phyloP scores from a whole-genome alignment of 2,329 filamentous ascomycete genomes.

The Pestalotiopsis sp. region DNA sequence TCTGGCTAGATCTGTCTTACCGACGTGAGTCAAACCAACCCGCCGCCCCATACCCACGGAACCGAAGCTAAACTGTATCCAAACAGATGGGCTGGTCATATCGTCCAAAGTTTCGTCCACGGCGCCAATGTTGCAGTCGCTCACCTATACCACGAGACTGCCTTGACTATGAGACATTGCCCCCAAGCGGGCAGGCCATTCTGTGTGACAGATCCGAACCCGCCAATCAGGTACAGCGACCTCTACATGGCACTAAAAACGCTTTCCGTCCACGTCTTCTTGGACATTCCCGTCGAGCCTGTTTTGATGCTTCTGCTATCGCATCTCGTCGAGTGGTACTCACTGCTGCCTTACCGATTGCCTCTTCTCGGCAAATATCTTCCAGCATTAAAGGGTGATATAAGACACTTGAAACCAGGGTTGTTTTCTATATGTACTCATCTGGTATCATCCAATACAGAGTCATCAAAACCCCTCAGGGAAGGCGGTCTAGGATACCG shows the following conservation, averaged over 20 bases:
- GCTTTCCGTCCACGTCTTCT: slow-evolving; percentile 39
- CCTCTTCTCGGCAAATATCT: slow-evolving; percentile 30
- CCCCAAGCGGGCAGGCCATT: slow-evolving; percentile 40
- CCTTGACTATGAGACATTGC: slow-evolving; percentile 25
- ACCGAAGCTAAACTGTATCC: no score
- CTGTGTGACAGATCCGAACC: slow-evolving; percentile 44
- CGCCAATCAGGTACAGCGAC: slow-evolving; percentile 40
- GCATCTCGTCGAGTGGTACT: slow-evolving; percentile 39
- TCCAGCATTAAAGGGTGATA: slow-evolving; percentile 34
- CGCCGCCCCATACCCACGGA: neutral
- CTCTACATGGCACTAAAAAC: slow-evolving; percentile 36
- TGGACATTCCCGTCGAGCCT: slow-evolving; percentile 32
- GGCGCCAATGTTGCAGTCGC: slow-evolving; percentile 43
- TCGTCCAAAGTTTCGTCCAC: slow-evolving; percentile 43
- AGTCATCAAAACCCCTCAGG: slow-evolving; percentile 30
- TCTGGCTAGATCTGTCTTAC: slow-evolving; percentile 37
- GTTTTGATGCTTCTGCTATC: slow-evolving; percentile 38
- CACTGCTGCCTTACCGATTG: slow-evolving; percentile 29
- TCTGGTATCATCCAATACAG: slow-evolving; percentile 37
- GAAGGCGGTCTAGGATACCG: slow-evolving; percentile 42
- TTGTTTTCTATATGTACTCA: slow-evolving; percentile 45
- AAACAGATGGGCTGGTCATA: slow-evolving; percentile 39
- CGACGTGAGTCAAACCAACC: slow-evolving; percentile 40
- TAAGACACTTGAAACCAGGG: slow-evolving; percentile 39
- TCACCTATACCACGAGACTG: slow-evolving; percentile 43